Conservation (phyloP, 192 early-diverging fungal species). For the Backusella circina region DNA sequence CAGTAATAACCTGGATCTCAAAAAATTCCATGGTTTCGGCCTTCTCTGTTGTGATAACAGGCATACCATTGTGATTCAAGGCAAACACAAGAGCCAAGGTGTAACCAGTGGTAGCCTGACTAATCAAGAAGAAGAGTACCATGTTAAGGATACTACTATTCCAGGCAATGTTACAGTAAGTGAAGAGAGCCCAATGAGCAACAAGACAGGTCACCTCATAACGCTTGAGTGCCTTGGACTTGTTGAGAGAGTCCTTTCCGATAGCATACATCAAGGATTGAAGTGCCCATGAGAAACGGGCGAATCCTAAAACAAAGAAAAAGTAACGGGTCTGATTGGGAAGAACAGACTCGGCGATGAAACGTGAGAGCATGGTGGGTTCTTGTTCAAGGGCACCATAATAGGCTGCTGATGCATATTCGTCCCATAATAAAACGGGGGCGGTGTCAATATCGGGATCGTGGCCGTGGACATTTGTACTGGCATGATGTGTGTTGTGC, state of each 20-base stretch:
- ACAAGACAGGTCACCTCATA: constrained; percentile 54
- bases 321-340: constrained; percentile 56
- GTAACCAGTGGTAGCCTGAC: constrained; percentile 67
- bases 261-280: constrained; percentile 58
- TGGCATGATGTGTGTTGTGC: constrained; percentile 83
- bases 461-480: constrained; percentile 72
- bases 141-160: constrained; percentile 34
- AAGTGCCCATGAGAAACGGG: constrained; percentile 74
- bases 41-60: constrained; percentile 65
- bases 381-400: constrained; percentile 48
- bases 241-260: constrained; percentile 41
- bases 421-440: constrained; percentile 76
- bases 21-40: constrained; percentile 70
- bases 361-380: constrained; percentile 45
- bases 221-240: constrained; percentile 38
- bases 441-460: constrained; percentile 87
- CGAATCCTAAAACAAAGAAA: constrained; percentile 71
- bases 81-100: constrained; percentile 73
- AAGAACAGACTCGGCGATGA: constrained; percentile 51
- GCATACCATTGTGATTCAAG: constrained; percentile 86
- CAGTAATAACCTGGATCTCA: constrained; percentile 72
- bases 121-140: constrained; percentile 57
- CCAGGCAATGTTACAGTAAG: constrained; percentile 47
- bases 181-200: constrained; percentile 69
- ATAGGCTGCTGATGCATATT: constrained; percentile 53